Conservation (phyloP, 2,329 filamentous ascomycete species). For the Penicillium sp. region DNA sequence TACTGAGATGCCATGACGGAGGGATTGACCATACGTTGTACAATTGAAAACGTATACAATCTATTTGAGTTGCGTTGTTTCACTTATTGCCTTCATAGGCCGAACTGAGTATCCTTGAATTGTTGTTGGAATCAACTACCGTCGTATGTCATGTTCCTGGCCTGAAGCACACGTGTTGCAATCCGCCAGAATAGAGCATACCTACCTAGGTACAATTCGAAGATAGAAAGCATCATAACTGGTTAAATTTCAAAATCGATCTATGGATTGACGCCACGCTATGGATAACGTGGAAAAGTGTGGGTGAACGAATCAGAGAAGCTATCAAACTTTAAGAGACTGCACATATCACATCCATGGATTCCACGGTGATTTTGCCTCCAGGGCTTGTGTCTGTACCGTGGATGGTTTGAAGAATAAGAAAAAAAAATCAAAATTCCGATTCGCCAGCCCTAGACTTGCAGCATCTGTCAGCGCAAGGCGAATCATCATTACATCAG, state of each 20-base stretch:
- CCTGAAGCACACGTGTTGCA: background rate
- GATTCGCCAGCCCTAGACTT: conserved; percentile 1
- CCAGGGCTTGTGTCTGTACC: background rate
- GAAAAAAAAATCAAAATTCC: background rate
- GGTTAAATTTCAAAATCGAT: conserved; percentile 8
- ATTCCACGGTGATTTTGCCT: conserved; percentile 16
- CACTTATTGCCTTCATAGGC: too few species aligned
- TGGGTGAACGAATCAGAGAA: conserved; percentile 12
- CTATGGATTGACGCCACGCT: conserved; percentile 17
- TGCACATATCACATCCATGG: background rate
- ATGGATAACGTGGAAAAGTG: conserved; percentile 11
- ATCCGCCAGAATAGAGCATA: background rate
- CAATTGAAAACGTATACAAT: too few species aligned
- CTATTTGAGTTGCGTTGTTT: too few species aligned
- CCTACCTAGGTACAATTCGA: background rate
- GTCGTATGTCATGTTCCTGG: background rate
- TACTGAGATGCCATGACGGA: background rate
- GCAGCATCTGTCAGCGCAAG: conserved; percentile 3
- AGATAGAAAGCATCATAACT: conserved; percentile 1
- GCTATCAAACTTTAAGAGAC: background rate
- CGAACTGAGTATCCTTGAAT: too few species aligned
- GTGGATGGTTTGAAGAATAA: conserved; percentile 6
- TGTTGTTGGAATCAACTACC: too few species aligned
- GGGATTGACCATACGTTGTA: background rate
- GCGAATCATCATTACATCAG: conserved; percentile 26